Conservation (phyloP, 2,329 filamentous ascomycete genomes). For the Colletotrichum phormii region DNA sequence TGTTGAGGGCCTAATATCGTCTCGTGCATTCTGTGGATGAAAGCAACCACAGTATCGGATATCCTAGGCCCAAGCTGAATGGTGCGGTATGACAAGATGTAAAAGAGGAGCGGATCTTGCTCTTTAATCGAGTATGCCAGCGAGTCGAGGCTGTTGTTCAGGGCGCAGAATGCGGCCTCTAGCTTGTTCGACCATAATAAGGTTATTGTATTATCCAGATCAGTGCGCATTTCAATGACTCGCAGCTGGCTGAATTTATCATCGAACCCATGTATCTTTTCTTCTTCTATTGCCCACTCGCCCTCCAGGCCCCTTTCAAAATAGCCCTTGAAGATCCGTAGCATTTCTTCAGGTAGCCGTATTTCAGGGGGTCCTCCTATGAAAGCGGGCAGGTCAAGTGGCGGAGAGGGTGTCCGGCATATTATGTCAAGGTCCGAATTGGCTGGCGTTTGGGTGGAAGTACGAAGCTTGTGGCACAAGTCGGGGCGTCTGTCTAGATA, state of each 20-base stretch:
- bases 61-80: not conserved
- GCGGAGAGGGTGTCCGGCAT: conserved; percentile 11
- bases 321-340: not conserved
- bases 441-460: not conserved
- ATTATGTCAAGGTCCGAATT: not conserved
- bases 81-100: not conserved
- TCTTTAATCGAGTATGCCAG: not conserved
- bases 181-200: not conserved
- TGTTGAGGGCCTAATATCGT: not conserved
- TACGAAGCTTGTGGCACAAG: not conserved
- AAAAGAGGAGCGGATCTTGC: not conserved
- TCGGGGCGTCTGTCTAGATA: conserved; percentile 17
- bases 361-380: not conserved
- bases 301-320: not conserved
- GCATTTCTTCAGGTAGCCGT: not conserved
- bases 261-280: not conserved
- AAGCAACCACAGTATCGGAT: not conserved
- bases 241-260: not conserved
- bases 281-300: not conserved
- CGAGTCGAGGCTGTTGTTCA: not conserved
- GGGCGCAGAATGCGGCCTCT: not conserved
- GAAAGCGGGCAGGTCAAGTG: not conserved
- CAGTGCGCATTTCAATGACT: not conserved
- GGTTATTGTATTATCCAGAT: not conserved
- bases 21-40: not conserved